A percentile compares a stretch with the other conserved stretches of the same genome.
These are phyloP conservation scores for Tulasnella sp. DNA, from an alignment of 768 basidiomycete genomes.

Conservation along the genomic window DNA sequence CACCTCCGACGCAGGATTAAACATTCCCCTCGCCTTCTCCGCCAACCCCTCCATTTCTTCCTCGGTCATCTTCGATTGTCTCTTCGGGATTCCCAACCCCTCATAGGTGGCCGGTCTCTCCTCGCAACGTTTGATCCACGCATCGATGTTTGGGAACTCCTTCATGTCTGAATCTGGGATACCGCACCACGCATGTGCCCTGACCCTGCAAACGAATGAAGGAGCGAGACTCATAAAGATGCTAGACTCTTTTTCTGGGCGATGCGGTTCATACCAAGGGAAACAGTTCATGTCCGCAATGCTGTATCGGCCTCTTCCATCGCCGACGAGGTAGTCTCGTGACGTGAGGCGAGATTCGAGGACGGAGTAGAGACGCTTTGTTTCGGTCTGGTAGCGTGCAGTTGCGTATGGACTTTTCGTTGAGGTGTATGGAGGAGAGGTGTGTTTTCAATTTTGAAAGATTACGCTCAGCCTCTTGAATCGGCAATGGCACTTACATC, in stretches of 20 bases:
- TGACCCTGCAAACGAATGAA: constrained; percentile 37
- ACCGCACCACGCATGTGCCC: constrained; percentile 33
- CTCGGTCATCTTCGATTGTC: background rate
- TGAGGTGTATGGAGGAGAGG: background rate
- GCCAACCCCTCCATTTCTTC: too few relatives aligned
- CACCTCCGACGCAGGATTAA: constrained; percentile 4
- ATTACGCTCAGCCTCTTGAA: background rate
- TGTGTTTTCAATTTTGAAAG: background rate
- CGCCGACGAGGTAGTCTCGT: constrained; percentile 19
- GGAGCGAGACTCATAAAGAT: background rate
- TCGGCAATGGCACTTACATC: background rate
- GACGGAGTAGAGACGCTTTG: constrained; percentile 20
- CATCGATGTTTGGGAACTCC: constrained; percentile 50
- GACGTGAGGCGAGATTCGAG: constrained; percentile 19
- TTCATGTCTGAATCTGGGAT: constrained; percentile 39
- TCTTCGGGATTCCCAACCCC: background rate
- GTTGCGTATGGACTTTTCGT: background rate
- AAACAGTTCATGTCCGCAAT: constrained; percentile 16
- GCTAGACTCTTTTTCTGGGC: too few relatives aligned
- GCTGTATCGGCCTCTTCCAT: constrained; percentile 17
- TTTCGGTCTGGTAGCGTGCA: constrained; percentile 19
- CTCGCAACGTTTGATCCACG: background rate
- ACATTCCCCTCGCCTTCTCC: constrained; percentile 18
- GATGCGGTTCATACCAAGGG: background rate
- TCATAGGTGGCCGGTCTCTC: background rate